Base-by-base conservation (phyloP, 2,329 filamentous ascomycete genomes). In the Phyllachora maydis region DNA sequence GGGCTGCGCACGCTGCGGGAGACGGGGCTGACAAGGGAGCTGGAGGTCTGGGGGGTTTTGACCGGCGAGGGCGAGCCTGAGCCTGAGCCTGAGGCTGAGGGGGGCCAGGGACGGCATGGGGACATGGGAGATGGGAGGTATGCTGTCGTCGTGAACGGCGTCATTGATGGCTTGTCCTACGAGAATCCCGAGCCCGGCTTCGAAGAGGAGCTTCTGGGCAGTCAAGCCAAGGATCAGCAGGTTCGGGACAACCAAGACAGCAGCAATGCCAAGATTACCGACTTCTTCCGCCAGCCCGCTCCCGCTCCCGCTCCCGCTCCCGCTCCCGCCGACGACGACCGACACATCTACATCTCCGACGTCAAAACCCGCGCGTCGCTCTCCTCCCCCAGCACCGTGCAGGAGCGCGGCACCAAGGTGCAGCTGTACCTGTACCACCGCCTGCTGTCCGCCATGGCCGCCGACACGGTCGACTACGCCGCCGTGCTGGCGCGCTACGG, bases 351-450 rank as follows among this genome's bases (percentile, higher is more conserved):
- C 43, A 52, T 98, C 23, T 71, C 70, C 0, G 88, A 98, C 36
- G 67, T 92, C 32, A 98, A 98, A 46, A 95, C 85, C 0, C 65
- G 83, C 11, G 59, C 57, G 1, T 65, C 61, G 4, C 53, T 49
- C n/a, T 60, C 57, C 3, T 40, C 78, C 3, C 78, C 82, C 2
- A 56, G 63, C 2, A 65, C 67, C 12, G 52, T 65, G 1, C 64
- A 70, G 1, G 57, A 79, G 21, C 65, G 75, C 8, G 78, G 79
- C 0, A 78, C 82, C 1, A 67, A 73, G 35, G 72, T 93, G 29
- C 88, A 98, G 41, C 56, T 95, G 1, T 82, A 90, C 46, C 54
- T 95, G 0, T 98, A 95, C 41, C 82, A 85, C 33, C 70, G 71
- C 14, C 68, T 95, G 25, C 56, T 98, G n/a, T 66, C 70, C 7